These are phyloP conservation scores for Globisporangium cederbergense DNA, from an alignment of 352 stramenopile species.

Conservation along the genomic window DNA sequence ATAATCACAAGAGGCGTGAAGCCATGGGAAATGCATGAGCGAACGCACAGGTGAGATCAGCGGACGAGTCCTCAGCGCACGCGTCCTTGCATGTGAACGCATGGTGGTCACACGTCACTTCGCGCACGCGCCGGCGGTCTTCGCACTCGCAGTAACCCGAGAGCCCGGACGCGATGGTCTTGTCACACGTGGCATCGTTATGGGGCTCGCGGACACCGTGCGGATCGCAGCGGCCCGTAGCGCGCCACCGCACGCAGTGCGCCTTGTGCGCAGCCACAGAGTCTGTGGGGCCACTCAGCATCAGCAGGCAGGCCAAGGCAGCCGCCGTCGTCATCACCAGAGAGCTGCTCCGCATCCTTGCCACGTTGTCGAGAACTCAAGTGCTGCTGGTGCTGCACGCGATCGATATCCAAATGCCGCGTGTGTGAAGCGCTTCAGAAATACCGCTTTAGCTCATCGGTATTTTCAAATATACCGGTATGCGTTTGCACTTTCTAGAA, in stretches of 20 bases:
- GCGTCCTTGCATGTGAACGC: constrained; percentile 72
- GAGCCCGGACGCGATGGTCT: constrained; percentile 39
- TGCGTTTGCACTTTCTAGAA: no score
- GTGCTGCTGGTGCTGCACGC: not conserved
- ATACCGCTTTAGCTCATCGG: not conserved
- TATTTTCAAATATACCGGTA: no score
- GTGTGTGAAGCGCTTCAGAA: constrained; percentile 1
- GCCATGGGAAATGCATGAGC: not conserved
- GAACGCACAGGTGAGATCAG: constrained; percentile 66
- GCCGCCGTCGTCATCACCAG: not conserved
- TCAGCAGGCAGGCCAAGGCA: not conserved
- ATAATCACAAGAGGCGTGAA: not conserved
- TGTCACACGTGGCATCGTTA: constrained; percentile 55
- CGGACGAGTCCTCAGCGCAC: constrained; percentile 62
- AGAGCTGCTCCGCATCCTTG: constrained; percentile 4
- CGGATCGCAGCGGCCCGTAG: constrained; percentile 64
- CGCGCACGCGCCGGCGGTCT: constrained; percentile 64
- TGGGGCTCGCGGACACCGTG: constrained; percentile 60
- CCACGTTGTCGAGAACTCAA: not conserved
- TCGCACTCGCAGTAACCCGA: constrained; percentile 84
- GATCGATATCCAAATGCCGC: constrained; percentile 14
- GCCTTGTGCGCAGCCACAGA: not conserved
- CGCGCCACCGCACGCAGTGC: constrained; percentile 71
- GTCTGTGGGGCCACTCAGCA: not conserved
- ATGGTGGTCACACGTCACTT: constrained; percentile 77